Evolutionary conservation across 1,139 yeast genomes (phyloP), one percentile per base, ranked within the genome.

Genomic region (Suhomyces coccinellae): DNA sequence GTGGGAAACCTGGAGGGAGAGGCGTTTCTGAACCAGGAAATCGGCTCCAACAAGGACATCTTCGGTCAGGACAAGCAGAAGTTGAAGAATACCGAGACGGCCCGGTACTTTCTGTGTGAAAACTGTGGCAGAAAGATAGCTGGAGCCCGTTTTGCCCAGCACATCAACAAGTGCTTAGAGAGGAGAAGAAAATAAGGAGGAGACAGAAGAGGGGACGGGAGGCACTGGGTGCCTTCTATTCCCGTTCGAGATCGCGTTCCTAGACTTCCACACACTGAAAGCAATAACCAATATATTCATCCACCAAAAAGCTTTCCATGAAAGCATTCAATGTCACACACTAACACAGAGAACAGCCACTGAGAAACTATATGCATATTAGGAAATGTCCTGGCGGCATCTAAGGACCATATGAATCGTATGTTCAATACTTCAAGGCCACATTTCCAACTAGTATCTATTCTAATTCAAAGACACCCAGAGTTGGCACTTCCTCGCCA

Each of bases 81-180:
- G 55, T 56, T 73, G 47, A 73, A 73, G 54, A 56, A 64, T 8
- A 56, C 63, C 12, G 79, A 74, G 45, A 57, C 70, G 3, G 69
- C 72, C 10, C 57, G 70, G 47, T 90, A 90, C 63, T 88, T 89
- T 58, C 78, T 71, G 47, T 93, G 99, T 66, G 76, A 79, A 13
- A 85, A 86, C 54, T 93, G 99, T 65, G 82, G 81, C 7, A 73
- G 99, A 45, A 87, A 85, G 58, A 85, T 93, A 13, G 93, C 97
- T 0, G 97, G 96, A 0, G 84, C 88, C 32, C 72, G 99, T 48
- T 90, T 88, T 71, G 97, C 98, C 3, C 91, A 88, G 42, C 99
- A 93, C 65, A 75, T 91, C 38, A 95, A 89, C 59, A 81, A 96
- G 56, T 93, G 99, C 59, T 66, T 90, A 32, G 88, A 73, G 46